Percentiles rank a stretch among this genome's conserved stretches.
These are phyloP conservation scores for Pseudogymnoascus sp. DNA, from an alignment of 2,329 filamentous ascomycete species.

Conservation along the genomic window DNA sequence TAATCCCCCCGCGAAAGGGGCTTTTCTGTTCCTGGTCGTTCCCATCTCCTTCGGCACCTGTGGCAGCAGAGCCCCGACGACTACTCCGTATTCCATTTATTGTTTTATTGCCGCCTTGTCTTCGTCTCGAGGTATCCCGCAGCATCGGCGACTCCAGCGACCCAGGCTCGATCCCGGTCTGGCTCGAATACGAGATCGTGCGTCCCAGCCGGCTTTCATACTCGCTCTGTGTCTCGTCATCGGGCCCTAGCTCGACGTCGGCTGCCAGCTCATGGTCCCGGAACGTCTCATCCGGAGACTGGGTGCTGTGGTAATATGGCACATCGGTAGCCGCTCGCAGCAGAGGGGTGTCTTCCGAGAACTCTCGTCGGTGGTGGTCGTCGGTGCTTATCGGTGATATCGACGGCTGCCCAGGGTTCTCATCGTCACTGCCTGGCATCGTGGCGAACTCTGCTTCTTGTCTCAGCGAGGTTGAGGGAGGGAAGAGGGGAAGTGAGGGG, in stretches of 20 bases:
- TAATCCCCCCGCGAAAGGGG: slow-evolving; percentile 37
- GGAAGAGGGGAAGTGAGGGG: not conserved
- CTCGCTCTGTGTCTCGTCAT: not conserved
- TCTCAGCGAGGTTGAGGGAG: not conserved
- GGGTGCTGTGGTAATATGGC: slow-evolving; percentile 8
- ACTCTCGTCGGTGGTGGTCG: not conserved
- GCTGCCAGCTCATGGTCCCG: slow-evolving; percentile 9
- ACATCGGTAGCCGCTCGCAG: slow-evolving; percentile 10
- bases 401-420: not conserved
- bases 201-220: not conserved
- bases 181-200: slow-evolving; percentile 24
- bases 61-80: not conserved
- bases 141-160: slow-evolving; percentile 28
- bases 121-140: slow-evolving; percentile 18
- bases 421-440: not conserved
- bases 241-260: slow-evolving; percentile 20
- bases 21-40: slow-evolving; percentile 18
- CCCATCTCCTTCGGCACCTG: slow-evolving; percentile 14
- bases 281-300: slow-evolving; percentile 11
- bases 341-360: slow-evolving; percentile 6
- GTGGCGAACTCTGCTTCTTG: not conserved
- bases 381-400: not conserved
- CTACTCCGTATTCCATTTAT: not conserved
- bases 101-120: slow-evolving; percentile 16
- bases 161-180: slow-evolving; percentile 24